Base-by-base conservation (phyloP, 805 yeast genomes). In the Saturnispora serradocipensis region DNA sequence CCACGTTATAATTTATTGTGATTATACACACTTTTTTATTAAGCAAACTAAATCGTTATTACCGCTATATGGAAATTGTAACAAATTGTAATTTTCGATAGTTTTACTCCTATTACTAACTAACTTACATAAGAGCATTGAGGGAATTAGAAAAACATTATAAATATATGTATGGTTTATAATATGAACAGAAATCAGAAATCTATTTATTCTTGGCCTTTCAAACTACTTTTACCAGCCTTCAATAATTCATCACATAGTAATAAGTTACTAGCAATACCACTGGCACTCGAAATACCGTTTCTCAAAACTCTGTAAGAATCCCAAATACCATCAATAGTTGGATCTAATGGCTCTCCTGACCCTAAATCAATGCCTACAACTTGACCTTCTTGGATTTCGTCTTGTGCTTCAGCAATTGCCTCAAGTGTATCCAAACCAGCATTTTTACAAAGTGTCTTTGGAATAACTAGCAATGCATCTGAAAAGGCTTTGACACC, bases 301-400 rank as follows among this genome's bases (percentile, higher is more conserved):
- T 93, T 93, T 72, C 99, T 82, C 54, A 93, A 72, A 39, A 93
- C 99, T 58, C 99, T 76, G 73, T 80, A 93, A 25, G 96, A 86
- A 70, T 93, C 99, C 95, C 97, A 93, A 53, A 93, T 81, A 55
- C 99, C 99, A 65, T 88, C 96, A 50, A 86, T 77, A 7, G 88
- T 77, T 46, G 99, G 97, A 64, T 91, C 97, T 79, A 91, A 83
- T 47, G 97, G 93, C 65, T 90, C 97, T 39, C 99, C 99, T 10
- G 91, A 77, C 54, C 79, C 80, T 58, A 93, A 76, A 67, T 93
- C 96, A 50, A 93, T 82, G 52, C 99, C 99, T 43, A 90, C 96
- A 32, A 81, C 78, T 61, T 86, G 81, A 49, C 84, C 93, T 45
- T 85, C 93, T 43, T 75, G 79, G 52, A 84, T 77, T 67, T 86